Base-by-base conservation (phyloP, 164 flowering plant species). In the Euptelea pleiosperma region DNA sequence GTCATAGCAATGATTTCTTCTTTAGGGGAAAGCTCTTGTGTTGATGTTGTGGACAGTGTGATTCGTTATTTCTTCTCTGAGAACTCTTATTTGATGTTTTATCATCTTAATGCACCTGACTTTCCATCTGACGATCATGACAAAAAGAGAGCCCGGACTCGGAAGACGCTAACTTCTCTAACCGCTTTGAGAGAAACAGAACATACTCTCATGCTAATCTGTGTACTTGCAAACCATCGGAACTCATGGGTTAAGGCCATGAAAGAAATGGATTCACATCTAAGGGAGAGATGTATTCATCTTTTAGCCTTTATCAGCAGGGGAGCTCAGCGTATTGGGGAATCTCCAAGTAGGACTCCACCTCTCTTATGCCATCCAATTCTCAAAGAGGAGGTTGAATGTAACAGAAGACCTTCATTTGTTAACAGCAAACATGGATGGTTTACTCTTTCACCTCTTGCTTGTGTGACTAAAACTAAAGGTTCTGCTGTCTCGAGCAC, bases 271-370 rank as follows among this genome's bases (percentile, higher is more conserved):
- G 89, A 86, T 68, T 81, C 96, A 51, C 76, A 75, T 44, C 63
- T 90, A 29, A 70, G 97, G 65, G 99, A 90, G 73, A 88, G 66
- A 67, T 64, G 80, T 64, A 88, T 93, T 62, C 99, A 93, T 79
- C 83, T 93, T 22, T 79, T 93, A 44, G 92, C 97, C 50, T 90
- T 86, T 65, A 79, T 93, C 40, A 88, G 97, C 74, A 69, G 79
- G 36, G 96, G 82, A 56, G 70, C 67, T 62, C 96, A 77, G 57
- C 76, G 75, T 31, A 41, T 64, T 47, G 84, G 85, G 54, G 94
- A 87, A 53, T 73, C 78, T 53, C 61, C 77, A 16, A 33, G 70
- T 52, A 72, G 74, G 62, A 62, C 52, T 46, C 67, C 75, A 5
- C 84, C 90, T 55, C 75, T 90, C 25, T 52, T 79, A 8, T 88